Conservation (phyloP, 208 protist species). For the Acanthamoeba quina region DNA sequence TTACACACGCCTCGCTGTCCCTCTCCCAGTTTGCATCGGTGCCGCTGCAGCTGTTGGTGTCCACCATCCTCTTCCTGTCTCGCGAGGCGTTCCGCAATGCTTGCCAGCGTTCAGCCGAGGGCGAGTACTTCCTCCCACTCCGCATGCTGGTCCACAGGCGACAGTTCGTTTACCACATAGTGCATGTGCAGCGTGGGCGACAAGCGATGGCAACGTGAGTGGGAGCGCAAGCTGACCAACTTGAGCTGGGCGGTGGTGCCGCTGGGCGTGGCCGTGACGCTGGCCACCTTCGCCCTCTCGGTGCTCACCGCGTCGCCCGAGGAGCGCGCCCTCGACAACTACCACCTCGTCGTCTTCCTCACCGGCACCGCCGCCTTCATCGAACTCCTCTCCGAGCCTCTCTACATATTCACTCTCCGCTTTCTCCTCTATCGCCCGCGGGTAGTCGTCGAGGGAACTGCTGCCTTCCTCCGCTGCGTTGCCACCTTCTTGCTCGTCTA, state of each 20-base stretch:
- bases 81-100: constrained; percentile 53
- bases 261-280: constrained; percentile 31
- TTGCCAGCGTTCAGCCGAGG: constrained; percentile 21
- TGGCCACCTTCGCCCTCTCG: constrained; percentile 14
- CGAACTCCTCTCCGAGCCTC: constrained; percentile 53
- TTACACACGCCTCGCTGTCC: neutral
- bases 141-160: neutral
- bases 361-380: constrained; percentile 46
- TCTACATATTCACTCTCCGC: constrained; percentile 58
- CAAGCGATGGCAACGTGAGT: constrained; percentile 28
- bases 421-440: constrained; percentile 28
- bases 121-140: neutral
- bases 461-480: constrained; percentile 39
- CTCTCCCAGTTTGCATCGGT: constrained; percentile 49
- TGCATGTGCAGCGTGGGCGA: neutral
- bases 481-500: constrained; percentile 38
- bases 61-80: constrained; percentile 58
- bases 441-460: constrained; percentile 11
- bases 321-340: constrained; percentile 6
- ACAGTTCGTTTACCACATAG: neutral
- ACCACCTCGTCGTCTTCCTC: constrained; percentile 35
- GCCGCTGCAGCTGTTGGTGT: constrained; percentile 42
- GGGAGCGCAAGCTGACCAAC: constrained; percentile 54
- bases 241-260: constrained; percentile 20
- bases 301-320: constrained; percentile 36